Percentiles rank a stretch among this genome's conserved stretches.
Conservation (phyloP, 352 stramenopile species). For the Globisporangium heterothallicum region DNA sequence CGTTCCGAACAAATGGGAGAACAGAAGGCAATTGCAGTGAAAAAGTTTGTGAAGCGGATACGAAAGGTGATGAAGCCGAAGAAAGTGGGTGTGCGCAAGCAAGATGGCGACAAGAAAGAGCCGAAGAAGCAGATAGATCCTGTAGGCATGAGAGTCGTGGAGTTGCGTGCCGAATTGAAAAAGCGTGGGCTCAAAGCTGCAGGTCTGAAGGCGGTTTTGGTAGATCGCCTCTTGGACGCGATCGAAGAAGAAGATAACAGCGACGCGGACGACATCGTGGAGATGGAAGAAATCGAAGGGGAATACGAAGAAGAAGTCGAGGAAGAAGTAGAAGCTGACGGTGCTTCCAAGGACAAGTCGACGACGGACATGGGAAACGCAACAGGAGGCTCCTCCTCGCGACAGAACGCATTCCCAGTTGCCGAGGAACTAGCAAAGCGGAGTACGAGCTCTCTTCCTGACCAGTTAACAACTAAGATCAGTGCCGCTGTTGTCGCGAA, state of each 20-base stretch:
- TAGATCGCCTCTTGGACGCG: slow-evolving; percentile 41
- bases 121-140: slow-evolving; percentile 20
- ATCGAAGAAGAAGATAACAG: slow-evolving; percentile 31
- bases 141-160: slow-evolving; percentile 31
- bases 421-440: too few species aligned
- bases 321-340: slow-evolving; percentile 13
- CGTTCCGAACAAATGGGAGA: background rate
- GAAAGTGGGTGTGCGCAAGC: slow-evolving; percentile 1
- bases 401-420: background rate
- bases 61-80: slow-evolving; percentile 32
- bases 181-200: slow-evolving; percentile 43
- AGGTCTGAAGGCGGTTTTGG: slow-evolving; percentile 52
- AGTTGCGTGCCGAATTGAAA: slow-evolving; percentile 55
- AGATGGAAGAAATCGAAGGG: slow-evolving; percentile 26
- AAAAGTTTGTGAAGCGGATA: slow-evolving; percentile 36
- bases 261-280: slow-evolving; percentile 19
- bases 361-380: too few species aligned
- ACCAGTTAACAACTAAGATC: too few species aligned
- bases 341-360: too few species aligned
- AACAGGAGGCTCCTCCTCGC: slow-evolving; percentile 1
- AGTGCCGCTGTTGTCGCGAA: too few species aligned
- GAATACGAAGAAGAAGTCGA: slow-evolving; percentile 25
- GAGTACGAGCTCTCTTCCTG: too few species aligned
- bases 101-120: slow-evolving; percentile 14
- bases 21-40: background rate